Conservation (phyloP, 352 stramenopile species). For the Phytophthora multivora region DNA sequence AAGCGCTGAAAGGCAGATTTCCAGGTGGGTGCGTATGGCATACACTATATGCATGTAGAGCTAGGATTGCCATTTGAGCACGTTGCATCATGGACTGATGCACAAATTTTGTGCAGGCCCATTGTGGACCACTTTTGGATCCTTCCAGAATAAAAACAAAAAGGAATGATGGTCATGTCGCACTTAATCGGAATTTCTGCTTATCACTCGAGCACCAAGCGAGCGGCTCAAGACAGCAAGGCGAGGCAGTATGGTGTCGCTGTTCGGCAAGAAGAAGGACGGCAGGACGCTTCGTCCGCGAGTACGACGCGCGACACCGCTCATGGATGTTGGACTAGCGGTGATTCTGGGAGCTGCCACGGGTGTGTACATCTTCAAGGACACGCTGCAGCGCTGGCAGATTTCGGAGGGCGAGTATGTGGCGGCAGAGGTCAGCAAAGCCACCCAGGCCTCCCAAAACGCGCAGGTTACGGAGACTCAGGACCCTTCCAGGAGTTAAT, state of each 20-base stretch:
- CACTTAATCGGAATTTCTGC: conserved; percentile 14
- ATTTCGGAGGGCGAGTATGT: conserved; percentile 38
- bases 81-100: neutral
- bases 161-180: conserved; percentile 30
- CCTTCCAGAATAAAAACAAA: conserved; percentile 30
- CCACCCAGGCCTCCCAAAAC: conserved; percentile 14
- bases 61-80: neutral
- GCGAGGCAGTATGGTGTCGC: conserved; percentile 28
- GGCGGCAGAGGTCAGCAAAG: conserved; percentile 25
- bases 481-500: conserved; percentile 15
- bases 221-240: neutral
- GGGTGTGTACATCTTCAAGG: conserved; percentile 80
- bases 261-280: conserved; percentile 56
- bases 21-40: neutral
- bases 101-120: neutral
- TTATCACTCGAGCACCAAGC: neutral
- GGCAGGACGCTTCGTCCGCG: conserved; percentile 55
- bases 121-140: conserved; percentile 16
- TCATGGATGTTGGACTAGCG: conserved; percentile 65
- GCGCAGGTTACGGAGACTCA: neutral
- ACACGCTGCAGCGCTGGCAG: conserved; percentile 62
- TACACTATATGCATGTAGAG: too few relatives aligned
- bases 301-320: conserved; percentile 53
- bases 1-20: neutral
- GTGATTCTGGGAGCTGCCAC: conserved; percentile 58